Evolutionary conservation across 257 asterid genomes (phyloP).

Genomic region (Petrea volubilis): DNA sequence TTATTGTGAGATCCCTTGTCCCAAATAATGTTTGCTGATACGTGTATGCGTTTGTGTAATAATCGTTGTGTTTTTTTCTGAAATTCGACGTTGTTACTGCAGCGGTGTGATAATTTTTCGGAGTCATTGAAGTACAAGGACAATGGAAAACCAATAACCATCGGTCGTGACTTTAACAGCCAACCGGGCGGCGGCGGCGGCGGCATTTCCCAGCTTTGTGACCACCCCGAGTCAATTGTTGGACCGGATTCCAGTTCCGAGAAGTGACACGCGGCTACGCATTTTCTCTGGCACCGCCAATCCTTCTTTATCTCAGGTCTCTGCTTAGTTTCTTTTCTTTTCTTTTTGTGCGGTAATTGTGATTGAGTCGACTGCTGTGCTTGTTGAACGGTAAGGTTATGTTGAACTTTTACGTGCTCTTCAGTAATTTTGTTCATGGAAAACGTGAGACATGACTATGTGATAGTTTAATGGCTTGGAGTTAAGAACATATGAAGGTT

Average conservation of each 20-base stretch:
- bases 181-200: conserved; percentile 4
- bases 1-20: conserved; percentile 29
- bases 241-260: conserved; percentile 32
- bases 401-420: neutral
- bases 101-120: conserved; percentile 65
- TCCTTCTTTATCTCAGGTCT: conserved; percentile 77
- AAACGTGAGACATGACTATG: neutral
- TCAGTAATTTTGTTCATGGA: neutral
- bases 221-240: conserved; percentile 39
- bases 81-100: conserved; percentile 9
- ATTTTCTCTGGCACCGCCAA: conserved; percentile 94
- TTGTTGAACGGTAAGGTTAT: neutral
- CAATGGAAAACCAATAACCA: conserved; percentile 47
- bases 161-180: conserved; percentile 33
- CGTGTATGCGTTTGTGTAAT: neutral
- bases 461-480: neutral
- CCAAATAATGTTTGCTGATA: neutral
- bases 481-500: neutral
- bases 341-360: neutral
- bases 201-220: conserved; percentile 54
- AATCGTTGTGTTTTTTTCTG: neutral
- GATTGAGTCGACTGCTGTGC: neutral
- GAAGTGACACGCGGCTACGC: conserved; percentile 62
- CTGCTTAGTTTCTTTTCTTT: neutral
- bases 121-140: conserved; percentile 67